A percentile compares a stretch with the other conserved stretches of the same genome.
phyloP scores from a whole-genome alignment of 2,329 filamentous ascomycete species.

The Diaporthe vaccinii region DNA sequence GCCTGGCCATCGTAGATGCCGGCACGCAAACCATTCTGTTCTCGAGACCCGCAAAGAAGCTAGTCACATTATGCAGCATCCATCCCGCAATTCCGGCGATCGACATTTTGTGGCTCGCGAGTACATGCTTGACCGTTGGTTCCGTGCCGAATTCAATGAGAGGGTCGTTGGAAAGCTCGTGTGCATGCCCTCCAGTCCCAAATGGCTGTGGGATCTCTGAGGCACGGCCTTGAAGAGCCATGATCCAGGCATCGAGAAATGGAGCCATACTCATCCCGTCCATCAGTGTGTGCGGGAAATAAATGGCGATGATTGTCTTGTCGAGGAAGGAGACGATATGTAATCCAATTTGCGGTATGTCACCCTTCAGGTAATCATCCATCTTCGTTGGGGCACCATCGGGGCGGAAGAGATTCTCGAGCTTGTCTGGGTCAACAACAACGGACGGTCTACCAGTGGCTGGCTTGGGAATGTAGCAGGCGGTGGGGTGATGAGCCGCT shows the following conservation, averaged over 20 bases:
- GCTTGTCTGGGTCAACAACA: constrained; percentile 45
- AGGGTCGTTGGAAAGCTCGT: constrained; percentile 45
- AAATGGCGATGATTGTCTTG: constrained; percentile 55
- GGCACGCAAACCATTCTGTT: constrained; percentile 29
- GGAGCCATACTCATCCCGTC: constrained; percentile 55
- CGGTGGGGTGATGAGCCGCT: constrained; percentile 52
- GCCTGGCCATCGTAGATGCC: constrained; percentile 21
- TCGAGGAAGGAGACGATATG: constrained; percentile 58
- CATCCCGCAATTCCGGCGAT: constrained; percentile 46
- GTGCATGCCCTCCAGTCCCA: constrained; percentile 35
- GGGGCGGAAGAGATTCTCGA: constrained; percentile 43
- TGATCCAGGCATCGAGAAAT: constrained; percentile 55
- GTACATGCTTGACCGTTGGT: constrained; percentile 45
- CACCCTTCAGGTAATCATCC: constrained; percentile 53
- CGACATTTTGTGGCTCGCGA: constrained; percentile 42
- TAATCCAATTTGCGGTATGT: constrained; percentile 56
- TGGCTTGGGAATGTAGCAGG: constrained; percentile 47
- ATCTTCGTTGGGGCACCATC: constrained; percentile 46
- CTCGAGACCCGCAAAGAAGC: neutral
- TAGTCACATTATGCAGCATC: constrained; percentile 44
- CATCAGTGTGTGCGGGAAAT: constrained; percentile 56
- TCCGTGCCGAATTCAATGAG: constrained; percentile 45
- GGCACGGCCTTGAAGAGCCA: constrained; percentile 52
- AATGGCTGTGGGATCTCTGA: constrained; percentile 48
- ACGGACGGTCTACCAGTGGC: constrained; percentile 44